Percentiles rank a stretch among this genome's conserved stretches.
phyloP scores from a whole-genome alignment of 163 green algal species.

The Trebouxia gelatinosa region DNA sequence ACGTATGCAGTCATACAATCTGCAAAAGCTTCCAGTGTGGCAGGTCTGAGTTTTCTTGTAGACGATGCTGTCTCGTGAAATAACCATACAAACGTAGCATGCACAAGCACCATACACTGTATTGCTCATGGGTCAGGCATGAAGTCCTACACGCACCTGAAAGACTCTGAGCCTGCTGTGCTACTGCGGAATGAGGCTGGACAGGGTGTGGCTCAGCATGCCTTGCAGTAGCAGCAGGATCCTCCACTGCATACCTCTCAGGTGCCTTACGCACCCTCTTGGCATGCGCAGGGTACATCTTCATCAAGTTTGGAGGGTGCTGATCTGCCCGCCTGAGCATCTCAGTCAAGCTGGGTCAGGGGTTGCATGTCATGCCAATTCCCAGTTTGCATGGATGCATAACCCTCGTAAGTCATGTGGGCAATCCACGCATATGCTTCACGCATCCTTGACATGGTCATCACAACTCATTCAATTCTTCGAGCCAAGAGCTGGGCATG shows the following conservation, averaged over 20 bases:
- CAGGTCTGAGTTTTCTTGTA: too few species aligned
- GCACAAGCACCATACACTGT: neutral
- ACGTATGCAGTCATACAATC: too few species aligned
- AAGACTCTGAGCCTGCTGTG: slow-evolving; percentile 33
- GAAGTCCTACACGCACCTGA: slow-evolving; percentile 13
- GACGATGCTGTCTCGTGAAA: too few species aligned
- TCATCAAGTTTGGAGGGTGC: slow-evolving; percentile 12
- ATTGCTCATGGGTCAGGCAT: neutral
- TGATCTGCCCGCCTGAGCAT: slow-evolving; percentile 16
- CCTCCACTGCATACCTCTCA: neutral
- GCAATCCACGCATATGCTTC: too few species aligned
- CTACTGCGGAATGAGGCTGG: too few species aligned
- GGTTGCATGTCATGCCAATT: too few species aligned
- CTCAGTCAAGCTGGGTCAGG: neutral
- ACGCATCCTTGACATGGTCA: neutral
- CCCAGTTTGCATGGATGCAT: neutral
- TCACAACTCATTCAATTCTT: neutral
- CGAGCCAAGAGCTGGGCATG: too few species aligned
- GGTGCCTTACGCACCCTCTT: slow-evolving; percentile 18
- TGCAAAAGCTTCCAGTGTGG: too few species aligned
- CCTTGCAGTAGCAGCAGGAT: neutral
- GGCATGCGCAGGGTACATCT: slow-evolving; percentile 16
- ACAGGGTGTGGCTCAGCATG: too few species aligned
- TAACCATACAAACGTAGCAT: too few species aligned
- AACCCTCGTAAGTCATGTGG: neutral